Evolutionary conservation across 2,329 filamentous ascomycete species (phyloP).

Genomic region (Curvularia lunata): DNA sequence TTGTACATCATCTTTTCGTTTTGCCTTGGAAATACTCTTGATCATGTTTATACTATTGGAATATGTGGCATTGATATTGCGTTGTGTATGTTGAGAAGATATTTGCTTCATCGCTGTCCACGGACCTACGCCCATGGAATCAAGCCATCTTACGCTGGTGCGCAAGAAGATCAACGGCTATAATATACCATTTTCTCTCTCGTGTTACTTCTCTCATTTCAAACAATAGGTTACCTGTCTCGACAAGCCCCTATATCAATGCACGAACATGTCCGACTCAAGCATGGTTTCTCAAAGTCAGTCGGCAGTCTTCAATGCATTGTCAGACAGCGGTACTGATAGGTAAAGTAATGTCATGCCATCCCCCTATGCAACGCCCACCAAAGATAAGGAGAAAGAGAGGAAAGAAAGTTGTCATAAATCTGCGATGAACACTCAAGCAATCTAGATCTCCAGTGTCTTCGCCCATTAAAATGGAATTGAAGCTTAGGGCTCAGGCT

Average conservation of each 20-base stretch:
- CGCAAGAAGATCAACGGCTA: not conserved
- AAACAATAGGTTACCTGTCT: not conserved
- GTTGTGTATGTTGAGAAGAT: not conserved
- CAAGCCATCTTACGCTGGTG: not conserved
- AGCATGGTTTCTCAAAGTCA: not conserved
- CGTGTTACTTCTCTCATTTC: not conserved
- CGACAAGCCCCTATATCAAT: not conserved
- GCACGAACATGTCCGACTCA: not conserved
- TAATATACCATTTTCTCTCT: not conserved
- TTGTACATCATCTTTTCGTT: too few relatives aligned
- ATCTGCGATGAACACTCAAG: not conserved
- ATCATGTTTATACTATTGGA: too few relatives aligned
- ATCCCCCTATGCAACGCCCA: not conserved
- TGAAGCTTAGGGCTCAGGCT: not conserved
- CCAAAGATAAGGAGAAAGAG: not conserved
- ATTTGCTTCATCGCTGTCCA: not conserved
- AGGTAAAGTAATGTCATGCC: not conserved
- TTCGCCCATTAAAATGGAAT: not conserved
- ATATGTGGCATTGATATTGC: too few relatives aligned
- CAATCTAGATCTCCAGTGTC: constrained; percentile 2
- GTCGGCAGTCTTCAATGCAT: not conserved
- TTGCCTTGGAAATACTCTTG: too few relatives aligned
- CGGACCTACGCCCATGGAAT: not conserved
- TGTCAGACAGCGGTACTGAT: constrained; percentile 1
- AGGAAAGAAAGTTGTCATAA: not conserved